Conservation (phyloP, 805 yeast species). For the Teunomyces aglyptinius region DNA sequence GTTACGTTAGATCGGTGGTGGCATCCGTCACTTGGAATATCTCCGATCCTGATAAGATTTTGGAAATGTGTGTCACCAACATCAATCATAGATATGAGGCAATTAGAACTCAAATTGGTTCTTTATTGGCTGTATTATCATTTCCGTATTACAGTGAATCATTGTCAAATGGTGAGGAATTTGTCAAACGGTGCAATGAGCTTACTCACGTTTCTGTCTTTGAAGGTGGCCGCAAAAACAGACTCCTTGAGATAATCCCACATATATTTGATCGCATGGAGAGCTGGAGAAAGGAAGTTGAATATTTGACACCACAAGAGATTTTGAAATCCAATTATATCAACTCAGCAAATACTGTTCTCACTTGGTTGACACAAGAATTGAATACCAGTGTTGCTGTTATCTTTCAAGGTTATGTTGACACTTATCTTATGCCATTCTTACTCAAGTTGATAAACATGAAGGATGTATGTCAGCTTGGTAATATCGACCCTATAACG, state of each 20-base stretch:
- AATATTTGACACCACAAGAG: constrained; percentile 50
- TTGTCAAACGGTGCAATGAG: constrained; percentile 37
- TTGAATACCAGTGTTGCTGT: constrained; percentile 53
- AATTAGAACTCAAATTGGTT: constrained; percentile 68
- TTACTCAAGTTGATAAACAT: constrained; percentile 60
- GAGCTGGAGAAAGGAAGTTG: constrained; percentile 35
- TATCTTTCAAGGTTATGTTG: constrained; percentile 52
- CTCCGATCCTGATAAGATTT: constrained; percentile 45
- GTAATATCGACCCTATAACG: constrained; percentile 53
- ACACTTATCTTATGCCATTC: constrained; percentile 60
- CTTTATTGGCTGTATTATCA: constrained; percentile 50
- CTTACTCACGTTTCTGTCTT: constrained; percentile 32
- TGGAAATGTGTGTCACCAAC: constrained; percentile 44
- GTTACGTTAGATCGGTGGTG: constrained; percentile 51
- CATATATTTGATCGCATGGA: constrained; percentile 46
- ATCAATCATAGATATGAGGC: constrained; percentile 68
- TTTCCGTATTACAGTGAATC: constrained; percentile 44
- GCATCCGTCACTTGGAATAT: constrained; percentile 55
- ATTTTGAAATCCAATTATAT: constrained; percentile 59
- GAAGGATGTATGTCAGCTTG: constrained; percentile 79
- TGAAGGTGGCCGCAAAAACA: constrained; percentile 16
- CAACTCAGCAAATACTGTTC: constrained; percentile 61
- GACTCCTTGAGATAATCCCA: constrained; percentile 37
- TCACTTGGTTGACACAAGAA: constrained; percentile 56
- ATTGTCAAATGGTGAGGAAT: constrained; percentile 34